These are phyloP conservation scores for Uncinocarpus reesii DNA, from an alignment of 2,329 filamentous ascomycete genomes.

Conservation along the genomic window DNA sequence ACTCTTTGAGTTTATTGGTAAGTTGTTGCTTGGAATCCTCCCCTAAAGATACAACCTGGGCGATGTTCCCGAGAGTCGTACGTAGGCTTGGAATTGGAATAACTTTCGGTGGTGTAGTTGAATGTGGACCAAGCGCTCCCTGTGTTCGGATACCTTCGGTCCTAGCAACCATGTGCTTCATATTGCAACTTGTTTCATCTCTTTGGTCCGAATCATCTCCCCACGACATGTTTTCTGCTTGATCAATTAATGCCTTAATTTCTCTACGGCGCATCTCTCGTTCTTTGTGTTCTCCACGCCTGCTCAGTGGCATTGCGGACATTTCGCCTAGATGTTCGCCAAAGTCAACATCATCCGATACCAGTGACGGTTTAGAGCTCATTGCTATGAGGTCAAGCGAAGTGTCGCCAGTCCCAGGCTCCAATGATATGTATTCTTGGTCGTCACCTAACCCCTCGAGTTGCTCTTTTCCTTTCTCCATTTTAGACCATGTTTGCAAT, in stretches of 20 bases:
- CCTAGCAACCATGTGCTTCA: conserved; percentile 75
- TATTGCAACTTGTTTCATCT: conserved; percentile 70
- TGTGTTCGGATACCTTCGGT: conserved; percentile 56
- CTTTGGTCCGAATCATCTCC: conserved; percentile 55
- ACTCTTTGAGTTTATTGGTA: conserved; percentile 52
- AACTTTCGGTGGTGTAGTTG: conserved; percentile 60
- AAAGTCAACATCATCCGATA: conserved; percentile 80
- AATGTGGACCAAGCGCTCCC: conserved; percentile 27
- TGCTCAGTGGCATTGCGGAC: conserved; percentile 65
- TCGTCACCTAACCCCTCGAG: conserved; percentile 70
- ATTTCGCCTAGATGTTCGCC: conserved; percentile 85
- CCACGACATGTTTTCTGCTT: conserved; percentile 58
- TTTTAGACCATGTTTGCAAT: too few relatives aligned
- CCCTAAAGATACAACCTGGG: conserved; percentile 52
- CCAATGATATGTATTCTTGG: conserved; percentile 41
- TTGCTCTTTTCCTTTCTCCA: conserved; percentile 86
- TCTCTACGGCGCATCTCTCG: conserved; percentile 56
- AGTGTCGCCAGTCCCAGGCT: conserved; percentile 32
- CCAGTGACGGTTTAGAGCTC: conserved; percentile 61
- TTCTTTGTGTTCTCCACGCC: conserved; percentile 65
- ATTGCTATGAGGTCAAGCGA: conserved; percentile 44
- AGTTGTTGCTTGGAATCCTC: conserved; percentile 53
- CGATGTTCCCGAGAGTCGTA: conserved; percentile 55
- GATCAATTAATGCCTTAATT: conserved; percentile 73
- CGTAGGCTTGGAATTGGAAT: conserved; percentile 65